Evolutionary conservation across 2,329 filamentous ascomycete genomes (phyloP), one percentile per base, ranked within the genome.

Genomic region (Diaporthe sp.): DNA sequence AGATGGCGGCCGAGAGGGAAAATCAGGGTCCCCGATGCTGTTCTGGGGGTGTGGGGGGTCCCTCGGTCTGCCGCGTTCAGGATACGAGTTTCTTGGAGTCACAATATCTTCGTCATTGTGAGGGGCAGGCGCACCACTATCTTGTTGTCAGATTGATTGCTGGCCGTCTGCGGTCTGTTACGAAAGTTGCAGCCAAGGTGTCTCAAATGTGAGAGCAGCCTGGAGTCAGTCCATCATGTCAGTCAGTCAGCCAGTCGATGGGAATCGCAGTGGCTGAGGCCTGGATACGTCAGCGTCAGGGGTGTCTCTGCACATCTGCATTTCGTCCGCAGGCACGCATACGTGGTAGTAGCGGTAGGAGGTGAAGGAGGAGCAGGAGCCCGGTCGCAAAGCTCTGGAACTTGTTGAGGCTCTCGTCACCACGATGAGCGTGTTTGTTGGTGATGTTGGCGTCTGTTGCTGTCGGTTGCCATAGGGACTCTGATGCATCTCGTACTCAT

Each of bases 271-370:
- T 68, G 62, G 46, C 62, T 68, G 62, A 68, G 62, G 62, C 62
- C 46, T 28, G 62, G 62, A 53, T 68, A 68, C 62, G 62, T 68
- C 62, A 68, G 62, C 62, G 31, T 51, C 62, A 39, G 31, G 46
- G 46, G 31, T n/a, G 31, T 68, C 13, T 68, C 8, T 28, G 65
- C 31, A 55, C 34, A 53, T 69, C 65, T 55, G 65, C 25, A 68
- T 37, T 37, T 53, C 31, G 62, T 39, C 44, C 44, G 62, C 62
- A 39, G 44, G 62, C 31, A 51, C 13, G 31, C 28, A 22, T 10
- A 37, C n/a, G 61, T 62, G 37, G 59, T 31, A 22, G 39, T 12
- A 28, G n/a, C 19, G 3, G 17, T 6, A 7, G 31, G 10, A 37
- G 57, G 9, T 19, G 53, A 15, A 57, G 53, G 15, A 57, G 53